A percentile compares a stretch with the other conserved stretches of the same genome.
Evolutionary conservation across 2,329 filamentous ascomycete species (phyloP).

Genomic region (Nemania diffusa): DNA sequence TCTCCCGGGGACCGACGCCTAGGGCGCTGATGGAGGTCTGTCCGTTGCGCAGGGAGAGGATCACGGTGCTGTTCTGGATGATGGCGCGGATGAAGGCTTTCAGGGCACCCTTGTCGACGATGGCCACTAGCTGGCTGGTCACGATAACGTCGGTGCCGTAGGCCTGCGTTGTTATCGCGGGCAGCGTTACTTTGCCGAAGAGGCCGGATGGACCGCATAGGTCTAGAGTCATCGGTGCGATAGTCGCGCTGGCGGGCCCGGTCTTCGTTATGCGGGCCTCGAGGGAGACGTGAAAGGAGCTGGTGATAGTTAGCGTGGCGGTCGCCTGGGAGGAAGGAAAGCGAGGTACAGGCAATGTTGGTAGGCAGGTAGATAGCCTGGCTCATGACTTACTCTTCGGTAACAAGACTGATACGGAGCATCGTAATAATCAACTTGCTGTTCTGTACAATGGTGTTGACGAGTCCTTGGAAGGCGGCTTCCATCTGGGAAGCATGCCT

Average conservation of each 20-base stretch:
- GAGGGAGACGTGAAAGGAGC: constrained; percentile 43
- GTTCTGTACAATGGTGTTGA: constrained; percentile 37
- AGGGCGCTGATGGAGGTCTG: constrained; percentile 36
- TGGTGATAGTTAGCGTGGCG: constrained; percentile 23
- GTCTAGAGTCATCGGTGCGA: constrained; percentile 28
- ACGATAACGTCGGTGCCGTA: constrained; percentile 40
- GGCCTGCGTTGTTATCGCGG: constrained; percentile 34
- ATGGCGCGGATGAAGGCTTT: constrained; percentile 40
- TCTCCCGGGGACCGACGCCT: constrained; percentile 34
- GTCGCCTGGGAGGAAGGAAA: not conserved
- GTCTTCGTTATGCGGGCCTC: constrained; percentile 41
- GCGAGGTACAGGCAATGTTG: not conserved
- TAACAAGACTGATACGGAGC: constrained; percentile 46
- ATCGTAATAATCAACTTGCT: constrained; percentile 41
- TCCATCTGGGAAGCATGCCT: constrained; percentile 39
- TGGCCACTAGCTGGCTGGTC: constrained; percentile 39
- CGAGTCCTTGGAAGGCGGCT: constrained; percentile 37
- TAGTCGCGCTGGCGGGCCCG: constrained; percentile 32
- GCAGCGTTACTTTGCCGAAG: constrained; percentile 43
- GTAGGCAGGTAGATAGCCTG: constrained; percentile 16
- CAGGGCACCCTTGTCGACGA: constrained; percentile 40
- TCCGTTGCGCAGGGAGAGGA: constrained; percentile 42
- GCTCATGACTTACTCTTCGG: constrained; percentile 44
- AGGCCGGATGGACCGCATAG: constrained; percentile 30
- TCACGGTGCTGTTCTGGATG: constrained; percentile 26